phyloP scores from a whole-genome alignment of 2,329 filamentous ascomycete species.

The Botrytis hyacinthi region DNA sequence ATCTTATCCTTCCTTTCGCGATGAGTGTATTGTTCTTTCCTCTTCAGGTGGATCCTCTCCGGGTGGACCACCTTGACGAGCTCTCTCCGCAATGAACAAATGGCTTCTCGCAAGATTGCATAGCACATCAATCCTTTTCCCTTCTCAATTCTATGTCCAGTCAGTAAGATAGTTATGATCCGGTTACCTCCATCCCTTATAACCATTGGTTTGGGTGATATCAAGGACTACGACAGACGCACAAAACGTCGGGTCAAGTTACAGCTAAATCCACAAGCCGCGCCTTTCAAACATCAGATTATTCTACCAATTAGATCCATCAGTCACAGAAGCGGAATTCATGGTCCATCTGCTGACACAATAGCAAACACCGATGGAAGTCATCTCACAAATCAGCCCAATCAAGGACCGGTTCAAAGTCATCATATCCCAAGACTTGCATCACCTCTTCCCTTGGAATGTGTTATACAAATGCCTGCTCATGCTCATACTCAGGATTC shows the following conservation, averaged over 20 bases:
- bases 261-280: neutral
- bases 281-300: neutral
- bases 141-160: neutral
- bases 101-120: neutral
- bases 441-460: conserved; percentile 9
- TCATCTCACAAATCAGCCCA: conserved; percentile 6
- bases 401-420: neutral
- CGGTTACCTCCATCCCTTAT: conserved; percentile 33
- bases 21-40: neutral
- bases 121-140: neutral
- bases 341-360: neutral
- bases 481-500: neutral
- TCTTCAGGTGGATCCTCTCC: neutral
- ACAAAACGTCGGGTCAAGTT: conserved; percentile 11
- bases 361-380: conserved; percentile 18
- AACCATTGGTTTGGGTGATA: conserved; percentile 30
- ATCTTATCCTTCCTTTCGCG: neutral
- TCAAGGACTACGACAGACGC: conserved; percentile 33
- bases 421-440: neutral
- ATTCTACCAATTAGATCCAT: conserved; percentile 13
- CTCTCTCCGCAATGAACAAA: neutral
- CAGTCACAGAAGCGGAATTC: conserved; percentile 3
- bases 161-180: conserved; percentile 30
- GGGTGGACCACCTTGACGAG: neutral
- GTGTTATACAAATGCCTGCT: neutral